Evolutionary conservation across 805 yeast genomes (phyloP), one percentile per base, ranked within the genome.

Genomic region (Candida easanensis): DNA sequence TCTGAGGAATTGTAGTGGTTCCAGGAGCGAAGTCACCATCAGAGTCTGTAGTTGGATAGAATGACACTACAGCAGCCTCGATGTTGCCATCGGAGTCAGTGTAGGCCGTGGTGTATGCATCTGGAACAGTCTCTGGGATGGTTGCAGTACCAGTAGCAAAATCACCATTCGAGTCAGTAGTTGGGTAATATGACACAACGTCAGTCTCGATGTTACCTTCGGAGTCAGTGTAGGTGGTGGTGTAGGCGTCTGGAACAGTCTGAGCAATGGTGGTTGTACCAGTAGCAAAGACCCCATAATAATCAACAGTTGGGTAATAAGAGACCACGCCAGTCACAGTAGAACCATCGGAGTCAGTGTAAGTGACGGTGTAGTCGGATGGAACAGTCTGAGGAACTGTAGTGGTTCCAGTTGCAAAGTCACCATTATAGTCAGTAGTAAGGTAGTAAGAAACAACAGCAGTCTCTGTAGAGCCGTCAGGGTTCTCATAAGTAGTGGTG

Each of bases 11-110:
- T 7, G 33, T 25, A 5, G 46, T 28, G 4, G 45, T 35, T 40
- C 30, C 33, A 16, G 45, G 32, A 11, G 25, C 43, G 21, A 23
- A 25, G 26, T 21, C 14, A 16, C 42, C 38, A 25, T 23, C 31
- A 35, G 36, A 33, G 20, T 42, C 41, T 11, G 38, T 42, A 26
- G 45, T 42, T 11, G 41, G 20, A 38, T 31, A 33, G 44, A 17
- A 44, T 4, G 44, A 33, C 3, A 33, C 37, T 21, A 36, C 33
- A 18, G 25, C 45, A n/a, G 40, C 36, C 33, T n/a, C 15, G 9
- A 17, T 16, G 8, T 17, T n/a, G 10, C 42, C 31, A n/a, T n/a
- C n/a, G 13, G 25, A 22, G 25, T 8, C 25, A 22, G 15, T 8
- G 15, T 8, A 8, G 6, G 31, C 13, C n/a, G 31, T 27, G 15